Evolutionary conservation across 208 protist species (phyloP), one percentile per base, ranked within the genome.

Genomic region (Novymonas esmeraldas): DNA sequence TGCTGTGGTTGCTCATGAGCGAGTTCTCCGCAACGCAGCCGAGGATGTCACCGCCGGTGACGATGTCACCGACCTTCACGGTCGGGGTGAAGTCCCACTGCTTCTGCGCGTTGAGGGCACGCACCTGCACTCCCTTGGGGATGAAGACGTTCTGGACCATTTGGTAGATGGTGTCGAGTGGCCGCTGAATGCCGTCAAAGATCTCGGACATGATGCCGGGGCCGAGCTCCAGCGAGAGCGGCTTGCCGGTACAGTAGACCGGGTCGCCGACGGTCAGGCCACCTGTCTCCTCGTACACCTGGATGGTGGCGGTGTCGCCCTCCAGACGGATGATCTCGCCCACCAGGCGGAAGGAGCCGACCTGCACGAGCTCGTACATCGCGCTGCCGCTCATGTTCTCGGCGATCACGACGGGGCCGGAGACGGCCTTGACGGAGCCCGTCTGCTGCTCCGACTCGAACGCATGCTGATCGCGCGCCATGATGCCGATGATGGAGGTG

Each of bases 291-390:
- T 99, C 99, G 89, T 99, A 99, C 20, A 99, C 98, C 86, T 99
- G 99, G 79, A 99, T 99, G 14, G 98, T 99, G 4, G 99, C 99
- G 10, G 92, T 99, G 81, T 99, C 98, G 44, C 85, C 92, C 80
- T 99, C 98, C 24, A 99, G 92, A 79, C 98, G 93, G 96, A 99
- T 99, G 75, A 99, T 99, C 90, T 99, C 99, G 48, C 99, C 99
- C 9, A 99, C 98, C 2, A 99, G 87, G 36, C 98, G 76, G 64
- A 96, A 81, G 52, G 93, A 85, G 59, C 99, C 99, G 20, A 99
- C 99, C 84, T 99, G 97, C n/a, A 99, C 99, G 22, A 99, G 87
- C 87, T 99, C 99, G 93, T 99, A 99, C 99, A 99, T 99, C 63
- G 98, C 97, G 49, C 97, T 93, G 68, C 99, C 99, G 36, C 81